Evolutionary conservation across 345 rosid genomes (phyloP).

Genomic region (Laguncularia racemosa): DNA sequence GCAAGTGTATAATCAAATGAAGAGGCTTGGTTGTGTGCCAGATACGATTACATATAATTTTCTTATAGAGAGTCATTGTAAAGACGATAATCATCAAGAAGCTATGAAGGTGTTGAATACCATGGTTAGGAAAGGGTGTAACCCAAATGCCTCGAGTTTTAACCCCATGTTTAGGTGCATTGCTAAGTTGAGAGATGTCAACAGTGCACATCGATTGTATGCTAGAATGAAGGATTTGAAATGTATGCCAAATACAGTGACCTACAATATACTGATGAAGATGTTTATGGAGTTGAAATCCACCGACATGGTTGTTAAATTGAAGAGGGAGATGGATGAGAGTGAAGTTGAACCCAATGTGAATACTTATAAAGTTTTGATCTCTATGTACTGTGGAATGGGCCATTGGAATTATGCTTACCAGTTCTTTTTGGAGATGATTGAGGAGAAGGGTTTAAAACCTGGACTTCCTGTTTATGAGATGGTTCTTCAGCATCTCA

Average conservation of each 20-base stretch:
- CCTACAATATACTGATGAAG: conserved; percentile 70
- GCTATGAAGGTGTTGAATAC: conserved; percentile 59
- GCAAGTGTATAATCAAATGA: conserved; percentile 95
- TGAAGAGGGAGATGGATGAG: conserved; percentile 93
- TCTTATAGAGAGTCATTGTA: conserved; percentile 69
- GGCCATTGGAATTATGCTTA: conserved; percentile 97
- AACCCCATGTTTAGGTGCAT: conserved; percentile 64
- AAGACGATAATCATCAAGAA: conserved; percentile 53
- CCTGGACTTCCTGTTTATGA: conserved; percentile 60
- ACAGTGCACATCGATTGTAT: conserved; percentile 70
- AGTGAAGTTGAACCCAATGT: conserved; percentile 74
- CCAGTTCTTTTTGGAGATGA: conserved; percentile 73
- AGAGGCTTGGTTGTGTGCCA: conserved; percentile 50
- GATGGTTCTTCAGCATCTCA: conserved; percentile 66
- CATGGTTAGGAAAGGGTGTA: conserved; percentile 57
- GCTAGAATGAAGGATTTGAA: conserved; percentile 65
- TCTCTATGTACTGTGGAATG: conserved; percentile 83
- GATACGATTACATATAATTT: conserved; percentile 70
- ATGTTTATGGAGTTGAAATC: conserved; percentile 71
- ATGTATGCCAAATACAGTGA: conserved; percentile 54
- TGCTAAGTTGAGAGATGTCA: conserved; percentile 69
- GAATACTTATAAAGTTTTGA: conserved; percentile 71
- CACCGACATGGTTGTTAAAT: conserved; percentile 81
- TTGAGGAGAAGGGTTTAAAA: conserved; percentile 69
- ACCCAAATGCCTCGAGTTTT: conserved; percentile 64